Conservation (phyloP, 75 land plant species). For the Pinus taeda region DNA sequence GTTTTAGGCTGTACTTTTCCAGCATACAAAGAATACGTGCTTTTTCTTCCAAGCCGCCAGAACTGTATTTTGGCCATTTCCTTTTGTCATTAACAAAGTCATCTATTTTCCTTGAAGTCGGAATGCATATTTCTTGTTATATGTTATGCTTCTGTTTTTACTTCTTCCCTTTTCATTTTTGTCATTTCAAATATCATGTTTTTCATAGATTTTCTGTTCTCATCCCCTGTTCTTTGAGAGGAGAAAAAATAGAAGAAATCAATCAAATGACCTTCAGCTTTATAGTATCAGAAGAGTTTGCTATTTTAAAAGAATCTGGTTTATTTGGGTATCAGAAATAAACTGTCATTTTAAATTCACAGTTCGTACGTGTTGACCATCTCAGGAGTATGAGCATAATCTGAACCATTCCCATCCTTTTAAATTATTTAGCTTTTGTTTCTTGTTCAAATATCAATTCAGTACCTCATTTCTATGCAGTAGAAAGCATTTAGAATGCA, state of each 20-base stretch:
- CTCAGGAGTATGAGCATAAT: not conserved
- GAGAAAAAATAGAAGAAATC: not conserved
- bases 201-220: too few species aligned
- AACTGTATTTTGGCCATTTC: not conserved
- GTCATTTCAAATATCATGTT: too few species aligned
- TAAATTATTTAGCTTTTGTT: too few species aligned
- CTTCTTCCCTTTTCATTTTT: too few species aligned
- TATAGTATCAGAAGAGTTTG: not conserved
- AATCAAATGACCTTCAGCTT: not conserved
- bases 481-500: not conserved
- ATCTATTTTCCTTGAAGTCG: not conserved
- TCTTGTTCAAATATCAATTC: too few species aligned
- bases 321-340: not conserved
- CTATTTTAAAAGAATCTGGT: not conserved
- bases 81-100: not conserved
- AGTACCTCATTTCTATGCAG: not conserved
- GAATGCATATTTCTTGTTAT: not conserved
- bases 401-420: not conserved
- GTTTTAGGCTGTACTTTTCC: not conserved
- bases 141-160: too few species aligned
- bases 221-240: too few species aligned
- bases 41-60: not conserved
- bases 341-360: not conserved
- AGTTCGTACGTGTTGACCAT: not conserved
- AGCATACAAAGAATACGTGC: not conserved